A percentile compares a stretch with the other conserved stretches of the same genome.
Evolutionary conservation across 306 rosid species (phyloP).

Genomic region (Cicer arietinum): DNA sequence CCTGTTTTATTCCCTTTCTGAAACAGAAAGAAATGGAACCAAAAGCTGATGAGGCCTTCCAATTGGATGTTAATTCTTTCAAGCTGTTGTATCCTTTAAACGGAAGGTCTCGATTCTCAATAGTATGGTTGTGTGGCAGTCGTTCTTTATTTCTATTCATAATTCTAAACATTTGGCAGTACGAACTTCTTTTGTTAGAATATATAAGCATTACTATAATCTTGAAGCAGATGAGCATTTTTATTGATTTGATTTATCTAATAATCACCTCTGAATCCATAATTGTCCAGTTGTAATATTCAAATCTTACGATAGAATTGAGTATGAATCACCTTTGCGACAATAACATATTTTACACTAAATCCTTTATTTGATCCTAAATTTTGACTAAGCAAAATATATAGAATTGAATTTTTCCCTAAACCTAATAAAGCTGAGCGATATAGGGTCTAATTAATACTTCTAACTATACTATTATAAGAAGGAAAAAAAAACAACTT

Average conservation of each 20-base stretch:
- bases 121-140: neutral
- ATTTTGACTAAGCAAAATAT: too few relatives aligned
- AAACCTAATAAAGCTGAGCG: too few relatives aligned
- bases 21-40: conserved; percentile 16
- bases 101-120: neutral
- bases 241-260: neutral
- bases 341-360: too few relatives aligned
- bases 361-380: too few relatives aligned
- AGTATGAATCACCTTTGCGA: too few relatives aligned
- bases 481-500: too few relatives aligned
- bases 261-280: neutral
- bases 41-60: neutral
- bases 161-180: neutral
- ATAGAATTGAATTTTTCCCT: too few relatives aligned
- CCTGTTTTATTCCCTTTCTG: conserved; percentile 11
- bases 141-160: neutral
- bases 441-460: too few relatives aligned
- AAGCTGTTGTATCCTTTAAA: neutral
- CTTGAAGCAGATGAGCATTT: neutral
- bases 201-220: neutral
- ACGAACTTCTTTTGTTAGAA: neutral
- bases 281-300: neutral
- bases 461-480: too few relatives aligned
- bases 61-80: conserved; percentile 19
- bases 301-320: too few relatives aligned